Percentiles rank a stretch among this genome's conserved stretches.
Evolutionary conservation across 2,329 filamentous ascomycete genomes (phyloP).

Genomic region (Epichloe glyceriae): DNA sequence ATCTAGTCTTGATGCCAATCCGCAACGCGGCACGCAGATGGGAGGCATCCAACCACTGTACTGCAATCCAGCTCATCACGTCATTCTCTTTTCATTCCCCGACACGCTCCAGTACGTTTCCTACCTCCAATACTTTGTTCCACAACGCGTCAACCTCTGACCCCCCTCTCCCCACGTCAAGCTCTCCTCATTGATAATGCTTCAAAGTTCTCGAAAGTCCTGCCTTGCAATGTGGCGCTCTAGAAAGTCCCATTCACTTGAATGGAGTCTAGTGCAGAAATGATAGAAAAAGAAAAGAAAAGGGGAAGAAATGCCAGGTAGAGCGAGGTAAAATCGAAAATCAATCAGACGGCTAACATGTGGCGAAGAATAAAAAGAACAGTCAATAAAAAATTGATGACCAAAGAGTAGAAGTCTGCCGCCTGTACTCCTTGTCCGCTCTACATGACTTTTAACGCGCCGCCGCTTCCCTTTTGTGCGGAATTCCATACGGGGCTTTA

Average conservation of each 20-base stretch:
- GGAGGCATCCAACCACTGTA: neutral
- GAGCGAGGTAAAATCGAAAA: constrained; percentile 3
- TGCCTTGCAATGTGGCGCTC: constrained; percentile 1
- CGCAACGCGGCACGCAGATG: neutral
- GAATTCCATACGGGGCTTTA: constrained; percentile 22
- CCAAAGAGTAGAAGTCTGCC: constrained; percentile 13
- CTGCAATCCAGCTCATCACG: neutral
- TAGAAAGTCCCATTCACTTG: constrained; percentile 20
- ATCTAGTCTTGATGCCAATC: constrained; percentile 2
- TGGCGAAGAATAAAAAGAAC: constrained; percentile 4
- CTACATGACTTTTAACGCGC: constrained; percentile 29
- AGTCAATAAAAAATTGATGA: constrained; percentile 13
- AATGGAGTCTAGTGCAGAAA: constrained; percentile 17
- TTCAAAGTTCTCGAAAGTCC: neutral
- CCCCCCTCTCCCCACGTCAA: neutral
- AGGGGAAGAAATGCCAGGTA: constrained; percentile 10
- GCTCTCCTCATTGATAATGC: constrained; percentile 1
- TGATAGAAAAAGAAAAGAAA: constrained; percentile 7
- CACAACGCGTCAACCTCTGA: neutral
- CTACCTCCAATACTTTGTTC: neutral
- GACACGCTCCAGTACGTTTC: neutral
- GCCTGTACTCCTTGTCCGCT: constrained; percentile 27
- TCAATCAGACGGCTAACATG: neutral
- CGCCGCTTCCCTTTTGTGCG: constrained; percentile 15
- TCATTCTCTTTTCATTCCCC: neutral